Evolutionary conservation across 805 yeast species (phyloP).

Genomic region (Saturnispora halmiae): DNA sequence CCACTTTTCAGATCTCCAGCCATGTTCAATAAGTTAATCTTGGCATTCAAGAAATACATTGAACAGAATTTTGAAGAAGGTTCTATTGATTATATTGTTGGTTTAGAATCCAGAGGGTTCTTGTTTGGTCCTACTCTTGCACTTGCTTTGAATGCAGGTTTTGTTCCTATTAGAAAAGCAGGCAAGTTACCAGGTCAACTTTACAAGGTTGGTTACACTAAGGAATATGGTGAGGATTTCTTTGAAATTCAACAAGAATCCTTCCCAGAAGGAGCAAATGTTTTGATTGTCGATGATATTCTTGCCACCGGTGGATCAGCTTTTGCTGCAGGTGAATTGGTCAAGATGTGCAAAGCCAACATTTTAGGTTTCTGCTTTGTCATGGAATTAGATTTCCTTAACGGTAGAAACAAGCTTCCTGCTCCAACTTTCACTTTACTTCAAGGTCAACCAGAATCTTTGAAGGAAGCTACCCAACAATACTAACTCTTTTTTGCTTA

Average conservation of each 20-base stretch:
- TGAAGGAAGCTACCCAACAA: conserved; percentile 16
- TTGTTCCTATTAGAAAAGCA: conserved; percentile 89
- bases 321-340: conserved; percentile 82
- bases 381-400: conserved; percentile 89
- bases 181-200: conserved; percentile 92
- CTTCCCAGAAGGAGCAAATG: conserved; percentile 70
- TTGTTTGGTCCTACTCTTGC: conserved; percentile 95
- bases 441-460: conserved; percentile 64
- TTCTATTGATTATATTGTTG: conserved; percentile 77
- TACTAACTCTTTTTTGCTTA: background rate
- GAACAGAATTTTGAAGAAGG: conserved; percentile 43
- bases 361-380: conserved; percentile 78
- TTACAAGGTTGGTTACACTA: conserved; percentile 60
- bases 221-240: conserved; percentile 88
- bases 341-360: conserved; percentile 55
- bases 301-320: conserved; percentile 99
- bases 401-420: conserved; percentile 80
- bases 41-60: conserved; percentile 71
- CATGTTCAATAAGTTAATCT: conserved; percentile 69
- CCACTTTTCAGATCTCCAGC: conserved; percentile 85
- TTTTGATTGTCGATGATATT: conserved; percentile 88
- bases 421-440: conserved; percentile 87
- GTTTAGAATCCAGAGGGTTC: conserved; percentile 95
- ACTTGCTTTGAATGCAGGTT: conserved; percentile 77
- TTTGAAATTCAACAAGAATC: conserved; percentile 84